Evolutionary conservation across 805 yeast species (phyloP).

Genomic region (Kuraishia hungarica): DNA sequence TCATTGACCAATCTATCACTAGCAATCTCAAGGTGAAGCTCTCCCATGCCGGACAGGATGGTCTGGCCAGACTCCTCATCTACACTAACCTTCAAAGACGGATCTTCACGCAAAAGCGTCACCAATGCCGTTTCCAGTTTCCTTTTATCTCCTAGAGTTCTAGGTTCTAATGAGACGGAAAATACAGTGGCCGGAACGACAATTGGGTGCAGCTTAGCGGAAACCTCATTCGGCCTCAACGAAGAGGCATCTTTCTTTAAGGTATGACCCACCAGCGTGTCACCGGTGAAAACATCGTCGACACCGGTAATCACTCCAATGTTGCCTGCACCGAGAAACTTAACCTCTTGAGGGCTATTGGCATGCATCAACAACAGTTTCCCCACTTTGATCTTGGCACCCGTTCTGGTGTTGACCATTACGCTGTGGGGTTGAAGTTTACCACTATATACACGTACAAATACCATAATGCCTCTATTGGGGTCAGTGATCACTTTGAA

Average conservation of each 20-base stretch:
- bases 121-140: constrained; percentile 63
- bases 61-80: constrained; percentile 90
- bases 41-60: constrained; percentile 94
- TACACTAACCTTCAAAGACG: constrained; percentile 61
- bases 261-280: constrained; percentile 67
- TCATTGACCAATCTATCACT: constrained; percentile 71
- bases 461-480: constrained; percentile 73
- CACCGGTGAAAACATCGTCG: constrained; percentile 75
- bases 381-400: constrained; percentile 55
- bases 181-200: constrained; percentile 89
- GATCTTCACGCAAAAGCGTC: constrained; percentile 77
- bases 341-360: constrained; percentile 68
- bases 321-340: constrained; percentile 59
- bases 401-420: constrained; percentile 62
- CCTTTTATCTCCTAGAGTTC: constrained; percentile 71
- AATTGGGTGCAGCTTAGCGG: constrained; percentile 62
- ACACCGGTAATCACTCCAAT: constrained; percentile 85
- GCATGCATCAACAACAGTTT: constrained; percentile 83
- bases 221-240: constrained; percentile 26
- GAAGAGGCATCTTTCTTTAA: constrained; percentile 31
- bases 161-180: constrained; percentile 76
- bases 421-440: constrained; percentile 51
- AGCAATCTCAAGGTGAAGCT: constrained; percentile 86
- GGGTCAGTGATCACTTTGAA: constrained; percentile 89
- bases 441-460: constrained; percentile 85